Conservation (phyloP, 768 basidiomycete genomes). For the Exsudoporus frostii region DNA sequence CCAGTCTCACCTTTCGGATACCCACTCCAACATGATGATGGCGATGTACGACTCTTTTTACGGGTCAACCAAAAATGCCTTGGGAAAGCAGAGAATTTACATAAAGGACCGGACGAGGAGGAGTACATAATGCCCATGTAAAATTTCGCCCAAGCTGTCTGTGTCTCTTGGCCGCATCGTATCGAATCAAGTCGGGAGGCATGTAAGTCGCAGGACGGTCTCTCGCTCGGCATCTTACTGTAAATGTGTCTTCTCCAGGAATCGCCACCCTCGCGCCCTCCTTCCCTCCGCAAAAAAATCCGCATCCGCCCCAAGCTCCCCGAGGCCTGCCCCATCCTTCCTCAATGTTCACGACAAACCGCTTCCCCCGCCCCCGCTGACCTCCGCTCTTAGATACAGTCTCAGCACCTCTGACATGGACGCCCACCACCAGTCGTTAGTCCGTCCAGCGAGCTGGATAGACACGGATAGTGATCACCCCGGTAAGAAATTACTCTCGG, state of each 20-base stretch:
- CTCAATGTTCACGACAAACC: slow-evolving; percentile 34
- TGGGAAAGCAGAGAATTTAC: slow-evolving; percentile 27
- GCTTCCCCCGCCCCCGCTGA: slow-evolving; percentile 40
- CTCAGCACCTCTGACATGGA: slow-evolving; percentile 29
- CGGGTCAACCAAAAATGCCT: slow-evolving; percentile 6
- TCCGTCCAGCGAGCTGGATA: slow-evolving; percentile 27
- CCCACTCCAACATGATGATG: neutral
- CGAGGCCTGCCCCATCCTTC: slow-evolving; percentile 9
- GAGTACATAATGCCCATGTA: slow-evolving; percentile 21
- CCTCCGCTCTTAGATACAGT: slow-evolving; percentile 15
- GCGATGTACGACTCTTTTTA: neutral
- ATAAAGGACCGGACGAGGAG: slow-evolving; percentile 19
- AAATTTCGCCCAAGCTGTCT: neutral
- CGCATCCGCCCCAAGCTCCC: slow-evolving; percentile 27
- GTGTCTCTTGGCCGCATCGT: slow-evolving; percentile 1
- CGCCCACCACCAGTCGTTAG: slow-evolving; percentile 16
- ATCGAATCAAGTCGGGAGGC: no score
- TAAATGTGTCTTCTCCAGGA: slow-evolving; percentile 9
- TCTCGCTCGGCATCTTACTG: neutral
- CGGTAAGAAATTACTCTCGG: slow-evolving; percentile 20
- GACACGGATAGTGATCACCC: slow-evolving; percentile 11
- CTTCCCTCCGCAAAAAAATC: slow-evolving; percentile 22
- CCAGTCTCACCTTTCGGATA: no score
- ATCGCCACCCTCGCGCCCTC: slow-evolving; percentile 23
- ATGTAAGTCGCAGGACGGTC: slow-evolving; percentile 21